These are phyloP conservation scores for Aspergillus sp. DNA, from an alignment of 2,329 filamentous ascomycete species.

Conservation along the genomic window DNA sequence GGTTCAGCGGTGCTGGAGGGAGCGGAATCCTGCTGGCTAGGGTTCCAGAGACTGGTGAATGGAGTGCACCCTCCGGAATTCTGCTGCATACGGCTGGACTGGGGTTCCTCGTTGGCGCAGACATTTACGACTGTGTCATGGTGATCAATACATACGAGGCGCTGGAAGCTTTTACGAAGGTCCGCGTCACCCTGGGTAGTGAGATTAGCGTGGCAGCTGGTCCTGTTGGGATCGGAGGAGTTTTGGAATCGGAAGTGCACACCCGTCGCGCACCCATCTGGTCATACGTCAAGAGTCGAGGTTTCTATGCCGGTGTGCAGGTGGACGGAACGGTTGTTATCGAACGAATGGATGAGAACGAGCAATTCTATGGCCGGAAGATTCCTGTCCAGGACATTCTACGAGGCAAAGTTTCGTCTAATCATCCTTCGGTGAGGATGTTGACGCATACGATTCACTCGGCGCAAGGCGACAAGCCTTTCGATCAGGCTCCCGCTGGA, in stretches of 20 bases:
- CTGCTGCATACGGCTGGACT: conserved; percentile 85
- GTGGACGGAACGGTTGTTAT: conserved; percentile 85
- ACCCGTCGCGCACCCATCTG: conserved; percentile 71
- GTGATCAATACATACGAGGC: conserved; percentile 86
- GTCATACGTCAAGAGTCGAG: conserved; percentile 85
- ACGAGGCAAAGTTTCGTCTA: conserved; percentile 50
- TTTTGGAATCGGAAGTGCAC: conserved; percentile 68
- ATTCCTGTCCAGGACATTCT: conserved; percentile 64
- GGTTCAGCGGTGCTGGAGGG: conserved; percentile 90
- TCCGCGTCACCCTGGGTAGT: conserved; percentile 76
- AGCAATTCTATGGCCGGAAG: conserved; percentile 74
- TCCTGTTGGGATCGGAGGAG: conserved; percentile 72
- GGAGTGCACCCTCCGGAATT: conserved; percentile 89
- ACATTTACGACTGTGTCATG: conserved; percentile 93
- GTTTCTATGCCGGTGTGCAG: conserved; percentile 83
- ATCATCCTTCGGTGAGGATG: background rate
- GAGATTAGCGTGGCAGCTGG: conserved; percentile 76
- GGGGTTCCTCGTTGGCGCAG: conserved; percentile 86
- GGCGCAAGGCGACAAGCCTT: background rate
- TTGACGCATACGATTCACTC: background rate
- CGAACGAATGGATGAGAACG: conserved; percentile 82
- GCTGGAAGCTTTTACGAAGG: conserved; percentile 76
- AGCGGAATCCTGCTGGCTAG: conserved; percentile 83
- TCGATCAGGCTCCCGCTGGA: background rate
- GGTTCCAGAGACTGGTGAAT: conserved; percentile 75